These are phyloP conservation scores for Phytophthora foliorum DNA, from an alignment of 352 stramenopile genomes.

Conservation along the genomic window DNA sequence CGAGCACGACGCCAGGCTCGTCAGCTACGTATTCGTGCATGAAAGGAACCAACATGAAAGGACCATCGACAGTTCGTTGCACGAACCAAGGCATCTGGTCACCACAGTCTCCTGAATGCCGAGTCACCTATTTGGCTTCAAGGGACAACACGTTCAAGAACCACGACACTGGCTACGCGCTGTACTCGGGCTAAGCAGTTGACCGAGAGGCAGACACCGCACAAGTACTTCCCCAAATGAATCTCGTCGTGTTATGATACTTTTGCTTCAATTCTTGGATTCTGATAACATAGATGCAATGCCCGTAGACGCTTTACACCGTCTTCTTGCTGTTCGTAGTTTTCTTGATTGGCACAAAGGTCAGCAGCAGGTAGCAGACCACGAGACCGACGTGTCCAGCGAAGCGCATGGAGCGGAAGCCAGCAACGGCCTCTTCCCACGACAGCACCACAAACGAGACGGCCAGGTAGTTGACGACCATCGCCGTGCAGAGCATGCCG, in stretches of 20 bases:
- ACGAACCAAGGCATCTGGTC: conserved; percentile 52
- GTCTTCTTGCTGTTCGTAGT: conserved; percentile 37
- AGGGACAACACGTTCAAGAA: conserved; percentile 74
- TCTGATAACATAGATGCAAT: conserved; percentile 9
- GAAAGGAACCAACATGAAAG: conserved; percentile 51
- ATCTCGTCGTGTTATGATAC: conserved; percentile 34
- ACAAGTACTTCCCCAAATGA: conserved; percentile 11
- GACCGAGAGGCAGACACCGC: neutral
- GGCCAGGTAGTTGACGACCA: conserved; percentile 81
- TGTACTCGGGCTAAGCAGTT: conserved; percentile 60
- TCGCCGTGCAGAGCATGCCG: conserved; percentile 59
- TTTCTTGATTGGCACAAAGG: conserved; percentile 55
- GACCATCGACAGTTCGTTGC: conserved; percentile 43
- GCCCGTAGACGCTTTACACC: conserved; percentile 29
- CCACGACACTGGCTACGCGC: conserved; percentile 54
- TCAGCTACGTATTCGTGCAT: conserved; percentile 52
- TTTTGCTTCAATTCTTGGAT: conserved; percentile 22
- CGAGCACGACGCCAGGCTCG: conserved; percentile 45
- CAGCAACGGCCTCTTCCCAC: conserved; percentile 58
- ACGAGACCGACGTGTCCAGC: conserved; percentile 61
- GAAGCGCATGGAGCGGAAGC: conserved; percentile 70
- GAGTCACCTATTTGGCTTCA: conserved; percentile 47
- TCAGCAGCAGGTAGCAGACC: conserved; percentile 49
- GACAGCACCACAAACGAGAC: conserved; percentile 80
- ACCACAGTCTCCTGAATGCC: conserved; percentile 43